phyloP scores from a whole-genome alignment of 2,329 filamentous ascomycete genomes.

The Alternaria triticimaculans region DNA sequence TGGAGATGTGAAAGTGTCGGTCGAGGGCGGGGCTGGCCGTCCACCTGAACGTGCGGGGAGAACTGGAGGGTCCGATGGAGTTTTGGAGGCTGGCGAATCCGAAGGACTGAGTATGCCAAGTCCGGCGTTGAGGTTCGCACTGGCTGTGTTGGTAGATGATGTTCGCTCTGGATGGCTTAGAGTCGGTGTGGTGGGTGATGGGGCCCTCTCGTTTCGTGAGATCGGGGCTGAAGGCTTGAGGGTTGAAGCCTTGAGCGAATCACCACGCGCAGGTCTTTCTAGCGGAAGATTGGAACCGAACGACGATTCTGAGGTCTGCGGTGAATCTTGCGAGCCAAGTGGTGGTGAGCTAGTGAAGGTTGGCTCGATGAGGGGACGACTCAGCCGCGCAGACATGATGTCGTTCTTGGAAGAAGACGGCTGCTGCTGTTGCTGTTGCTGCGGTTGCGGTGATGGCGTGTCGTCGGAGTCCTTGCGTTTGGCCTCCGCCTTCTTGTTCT shows the following conservation, averaged over 20 bases:
- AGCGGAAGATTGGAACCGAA: conserved; percentile 49
- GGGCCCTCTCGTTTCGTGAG: conserved; percentile 68
- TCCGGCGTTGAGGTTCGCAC: conserved; percentile 49
- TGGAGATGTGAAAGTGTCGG: conserved; percentile 54
- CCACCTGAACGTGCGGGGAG: conserved; percentile 57
- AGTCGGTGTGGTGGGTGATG: conserved; percentile 52
- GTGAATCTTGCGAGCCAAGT: conserved; percentile 45
- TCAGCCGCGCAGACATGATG: conserved; percentile 45
- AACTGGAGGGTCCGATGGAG: conserved; percentile 51
- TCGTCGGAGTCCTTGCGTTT: conserved; percentile 54
- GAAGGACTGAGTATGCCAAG: conserved; percentile 52
- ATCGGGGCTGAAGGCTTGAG: conserved; percentile 52
- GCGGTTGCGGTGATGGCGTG: conserved; percentile 33
- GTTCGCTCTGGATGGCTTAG: conserved; percentile 49
- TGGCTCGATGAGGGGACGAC: conserved; percentile 42
- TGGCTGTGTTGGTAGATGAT: conserved; percentile 39
- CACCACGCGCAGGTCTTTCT: conserved; percentile 63
- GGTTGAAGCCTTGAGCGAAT: conserved; percentile 59
- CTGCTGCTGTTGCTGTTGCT: conserved; percentile 36
- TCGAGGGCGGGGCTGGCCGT: conserved; percentile 50
- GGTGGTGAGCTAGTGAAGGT: conserved; percentile 49
- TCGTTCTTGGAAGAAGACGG: conserved; percentile 49
- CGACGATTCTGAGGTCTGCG: conserved; percentile 45
- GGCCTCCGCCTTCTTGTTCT: conserved; percentile 62
- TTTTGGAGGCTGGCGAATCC: conserved; percentile 51